Base-by-base conservation (phyloP, 768 basidiomycete genomes). In the Amanita phalloides region DNA sequence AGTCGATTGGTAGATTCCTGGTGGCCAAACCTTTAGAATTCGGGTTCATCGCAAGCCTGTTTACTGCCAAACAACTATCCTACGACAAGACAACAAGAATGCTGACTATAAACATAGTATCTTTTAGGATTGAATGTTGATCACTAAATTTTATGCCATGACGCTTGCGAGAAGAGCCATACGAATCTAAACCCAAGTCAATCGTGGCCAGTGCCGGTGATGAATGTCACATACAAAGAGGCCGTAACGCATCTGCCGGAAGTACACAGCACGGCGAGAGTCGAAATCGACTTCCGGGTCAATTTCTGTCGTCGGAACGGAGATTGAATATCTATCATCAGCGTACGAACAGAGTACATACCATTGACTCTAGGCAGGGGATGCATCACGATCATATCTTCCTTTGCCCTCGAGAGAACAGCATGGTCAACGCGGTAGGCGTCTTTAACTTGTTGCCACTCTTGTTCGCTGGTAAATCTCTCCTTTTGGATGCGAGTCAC, bases 311-410 rank as follows among this genome's bases (percentile, higher is more conserved):
- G 23, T 39, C 7, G 7, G 30, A 1, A 55, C 42, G 14, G 33
- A 53, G 9, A 53, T 63, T 30, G 33, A 6, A 51, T 52, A 54
- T 49, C 37, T 28, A 21, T 28, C 14, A 36, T 23, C 0, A 5
- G 10, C 44, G 9, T 28, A 32, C 6, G 8, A 45, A 23, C 17
- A 51, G 32, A 6, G 20, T 45, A 32, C 79, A 56, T 57, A 84
- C 90, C 90, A 54, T 90, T 91, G 47, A 95, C 82, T 61, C 96
- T 71, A 11, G 96, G 96, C 20, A 99, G 73, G n/a, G 96, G 96
- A 67, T 99, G 96, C 93, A 99, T 95, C 57, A 98, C 92, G 53
- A 98, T 97, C 83, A 96, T 91, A 49, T 93, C 89, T 56, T 90
- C 86, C 71, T 98, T 98, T 8, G 96, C 95, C 39, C 88, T 76